Conservation (phyloP, 257 asterid genomes). For the Solanum chilense region DNA sequence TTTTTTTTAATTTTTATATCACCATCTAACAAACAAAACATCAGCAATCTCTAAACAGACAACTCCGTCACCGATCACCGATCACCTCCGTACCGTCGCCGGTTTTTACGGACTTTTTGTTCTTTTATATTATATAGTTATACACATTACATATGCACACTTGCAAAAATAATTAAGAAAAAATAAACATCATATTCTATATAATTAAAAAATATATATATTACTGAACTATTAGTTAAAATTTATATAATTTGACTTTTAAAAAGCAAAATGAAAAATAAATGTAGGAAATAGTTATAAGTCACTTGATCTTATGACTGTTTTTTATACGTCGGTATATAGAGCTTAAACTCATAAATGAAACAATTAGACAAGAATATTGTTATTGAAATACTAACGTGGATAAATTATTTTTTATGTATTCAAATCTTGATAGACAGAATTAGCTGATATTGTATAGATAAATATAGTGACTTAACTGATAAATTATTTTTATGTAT, state of each 20-base stretch:
- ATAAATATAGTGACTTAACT: rapidly evolving
- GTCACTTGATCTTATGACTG: neutral
- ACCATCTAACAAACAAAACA: neutral
- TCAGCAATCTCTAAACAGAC: neutral
- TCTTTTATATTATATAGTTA: neutral
- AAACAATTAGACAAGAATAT: neutral
- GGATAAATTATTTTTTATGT: neutral
- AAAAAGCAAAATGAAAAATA: no score
- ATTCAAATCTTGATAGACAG: neutral
- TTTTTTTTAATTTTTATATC: neutral
- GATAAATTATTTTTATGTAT: no score
- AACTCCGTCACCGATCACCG: neutral
- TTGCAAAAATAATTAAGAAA: neutral
- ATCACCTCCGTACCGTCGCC: neutral
- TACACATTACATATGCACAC: neutral
- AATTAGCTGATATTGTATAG: neutral
- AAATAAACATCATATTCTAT: neutral
- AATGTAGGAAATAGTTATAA: neutral
- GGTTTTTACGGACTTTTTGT: neutral
- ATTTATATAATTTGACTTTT: no score
- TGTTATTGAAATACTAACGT: neutral
- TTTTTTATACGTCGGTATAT: neutral
- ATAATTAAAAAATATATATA: no score
- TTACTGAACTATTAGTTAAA: no score
- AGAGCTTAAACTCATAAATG: no score